Evolutionary conservation across 1,139 yeast genomes (phyloP), one percentile per base, ranked within the genome.

Genomic region (Scheffersomyces illinoinensis): DNA sequence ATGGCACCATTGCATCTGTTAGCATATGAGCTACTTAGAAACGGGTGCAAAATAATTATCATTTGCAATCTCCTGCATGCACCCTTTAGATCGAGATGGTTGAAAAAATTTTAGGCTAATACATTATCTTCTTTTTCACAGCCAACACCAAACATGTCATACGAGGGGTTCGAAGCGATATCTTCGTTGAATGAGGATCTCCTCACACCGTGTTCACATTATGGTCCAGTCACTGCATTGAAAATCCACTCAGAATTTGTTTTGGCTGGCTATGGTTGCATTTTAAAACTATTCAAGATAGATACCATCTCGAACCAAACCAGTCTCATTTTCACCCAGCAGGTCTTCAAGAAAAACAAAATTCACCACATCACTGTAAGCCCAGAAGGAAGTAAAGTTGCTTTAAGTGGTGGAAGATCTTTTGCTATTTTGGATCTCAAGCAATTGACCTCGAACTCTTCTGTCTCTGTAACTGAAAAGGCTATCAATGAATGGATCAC

Each of bases 401-500:
- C 86, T 0, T 75, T 86, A 0, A 86, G 87, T 76, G 99, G 99
- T 43, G 93, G 87, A 1, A 80, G 92, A 60, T 90, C 97, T 0
- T 78, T 91, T 57, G 75, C 83, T 5, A 68, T 90, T 4, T 59
- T 85, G 3, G 66, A 71, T 0, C 55, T 80, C 4, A 61, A 66
- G 0, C 72, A 76, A 18, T 57, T 78, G 24, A 48, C 17, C n/a
- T 20, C 51, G 2, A 20, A 21, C 12, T 12, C 20, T 21, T 20
- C 21, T 39, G 56, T 57, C n/a, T 52, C 49, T 10, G 55, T 64
- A 18, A 63, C 69, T 3, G 93, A 90, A 64, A 76, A 77, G 58
- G 81, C 83, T 49, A 75, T 85, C 52, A 84, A 86, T 59, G 97
- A 93, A 71, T 93, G 98, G 97, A 86, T 93, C 60, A 81, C 87